Evolutionary conservation across 176 grass and related monocot genomes (phyloP), one percentile per base, ranked within the genome.

Genomic region (Ananas comosus): DNA sequence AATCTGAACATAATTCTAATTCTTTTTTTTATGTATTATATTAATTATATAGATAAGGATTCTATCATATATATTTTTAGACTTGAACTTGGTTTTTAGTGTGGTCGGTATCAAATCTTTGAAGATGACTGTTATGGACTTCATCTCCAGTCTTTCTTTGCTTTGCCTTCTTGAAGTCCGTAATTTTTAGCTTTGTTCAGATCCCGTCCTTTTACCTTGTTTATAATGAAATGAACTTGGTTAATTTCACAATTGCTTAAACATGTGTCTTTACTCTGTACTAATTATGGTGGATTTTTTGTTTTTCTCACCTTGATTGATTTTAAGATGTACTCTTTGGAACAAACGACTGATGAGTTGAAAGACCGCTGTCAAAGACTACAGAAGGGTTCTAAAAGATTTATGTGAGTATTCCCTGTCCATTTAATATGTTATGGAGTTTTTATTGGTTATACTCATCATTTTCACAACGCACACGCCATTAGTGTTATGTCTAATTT

Each of bases 371-470:
- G 94, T 59, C 88, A 84, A 48, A 88, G 88, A 53, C 86, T 97
- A 80, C 84, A 97, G 17, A 97, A 90, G 71, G 89, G 94, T 67
- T 97, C 89, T 42, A 91, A 88, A 78, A 79, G 74, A 90, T 97
- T 92, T 80, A 88, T 97, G 94, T 97, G 80, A 56, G 72, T 76
- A 74, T 76, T 80, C 76, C 74, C 19, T 70, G 50, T 63, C 64
- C 23, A 19, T 57, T 49, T 70, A 80, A 63, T 74, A 51, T 67
- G 66, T 12, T 63, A 23, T 70, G 50, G 50, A 49, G 4, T 12
- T 53, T 19, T 72, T 33, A 73, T 68, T 64, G 18, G 59, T 66
- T 42, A 24, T 78, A 61, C 66, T 63, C 12, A 73, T 23, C 33
- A 42, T 42, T 42, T 6, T 42, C 33, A 64, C 25, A 50, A 16